A percentile compares a stretch with the other conserved stretches of the same genome.
phyloP scores from a whole-genome alignment of 2,329 filamentous ascomycete genomes.

The Gnomoniopsis sp. region DNA sequence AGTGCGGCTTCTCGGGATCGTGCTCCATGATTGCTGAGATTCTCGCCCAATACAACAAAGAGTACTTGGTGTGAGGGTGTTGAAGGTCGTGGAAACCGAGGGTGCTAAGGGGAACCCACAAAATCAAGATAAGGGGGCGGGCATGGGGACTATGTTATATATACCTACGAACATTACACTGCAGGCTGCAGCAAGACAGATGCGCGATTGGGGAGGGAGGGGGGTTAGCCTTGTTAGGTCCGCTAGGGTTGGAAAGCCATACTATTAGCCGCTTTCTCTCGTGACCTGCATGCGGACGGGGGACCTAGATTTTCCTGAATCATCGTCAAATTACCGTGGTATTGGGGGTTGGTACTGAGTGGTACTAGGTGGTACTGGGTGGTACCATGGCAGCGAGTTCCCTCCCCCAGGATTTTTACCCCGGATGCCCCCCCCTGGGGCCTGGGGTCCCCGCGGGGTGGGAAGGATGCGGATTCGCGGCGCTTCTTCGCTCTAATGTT shows the following conservation, averaged over 20 bases:
- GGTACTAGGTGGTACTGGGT: not conserved
- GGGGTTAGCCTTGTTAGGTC: too few relatives aligned
- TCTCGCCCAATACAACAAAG: not conserved
- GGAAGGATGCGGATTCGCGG: not conserved
- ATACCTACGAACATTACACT: too few relatives aligned
- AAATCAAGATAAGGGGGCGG: too few relatives aligned
- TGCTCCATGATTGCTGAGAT: not conserved
- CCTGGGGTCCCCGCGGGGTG: not conserved
- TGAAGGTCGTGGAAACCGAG: not conserved
- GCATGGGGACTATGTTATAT: too few relatives aligned
- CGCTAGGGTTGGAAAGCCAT: too few relatives aligned
- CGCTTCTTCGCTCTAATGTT: not conserved
- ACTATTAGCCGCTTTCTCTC: too few relatives aligned
- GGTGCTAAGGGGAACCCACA: too few relatives aligned
- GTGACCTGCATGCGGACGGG: not conserved
- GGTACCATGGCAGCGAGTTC: not conserved
- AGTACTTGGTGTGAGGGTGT: not conserved
- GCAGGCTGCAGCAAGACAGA: too few relatives aligned
- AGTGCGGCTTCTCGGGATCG: not conserved
- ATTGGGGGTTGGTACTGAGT: too few relatives aligned
- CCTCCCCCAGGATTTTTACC: not conserved
- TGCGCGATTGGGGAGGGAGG: not conserved
- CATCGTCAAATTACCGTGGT: not conserved
- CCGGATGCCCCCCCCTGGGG: not conserved
- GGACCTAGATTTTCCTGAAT: not conserved